phyloP scores from a whole-genome alignment of 805 yeast genomes.

The Saccharomycopsis sp. region DNA sequence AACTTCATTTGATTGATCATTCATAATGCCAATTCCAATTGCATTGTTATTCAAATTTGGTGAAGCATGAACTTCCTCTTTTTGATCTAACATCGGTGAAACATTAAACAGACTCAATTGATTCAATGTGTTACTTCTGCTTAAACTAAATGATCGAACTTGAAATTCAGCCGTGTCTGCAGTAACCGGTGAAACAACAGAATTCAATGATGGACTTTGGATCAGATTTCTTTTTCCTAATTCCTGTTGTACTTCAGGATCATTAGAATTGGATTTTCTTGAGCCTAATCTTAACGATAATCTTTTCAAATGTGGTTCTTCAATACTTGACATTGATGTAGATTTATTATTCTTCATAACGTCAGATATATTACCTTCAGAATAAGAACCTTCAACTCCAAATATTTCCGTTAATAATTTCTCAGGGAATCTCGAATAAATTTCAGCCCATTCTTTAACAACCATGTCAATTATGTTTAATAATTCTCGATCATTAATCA shows the following conservation, averaged over 20 bases:
- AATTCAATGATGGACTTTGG: slow-evolving; percentile 8
- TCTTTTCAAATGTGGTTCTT: not conserved
- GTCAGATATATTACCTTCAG: not conserved
- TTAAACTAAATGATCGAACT: slow-evolving; percentile 18
- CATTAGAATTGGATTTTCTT: not conserved
- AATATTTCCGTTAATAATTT: not conserved
- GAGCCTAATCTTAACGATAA: not conserved
- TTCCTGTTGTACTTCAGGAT: not conserved
- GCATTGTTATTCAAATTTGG: not conserved
- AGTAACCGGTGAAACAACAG: slow-evolving; percentile 6
- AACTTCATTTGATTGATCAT: not conserved
- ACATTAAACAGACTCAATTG: slow-evolving; percentile 2
- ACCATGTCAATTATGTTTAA: not conserved
- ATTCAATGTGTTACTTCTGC: slow-evolving; percentile 11
- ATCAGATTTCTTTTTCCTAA: not conserved
- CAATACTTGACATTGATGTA: not conserved
- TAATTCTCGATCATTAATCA: slow-evolving; percentile 3
- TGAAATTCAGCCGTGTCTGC: slow-evolving; percentile 8
- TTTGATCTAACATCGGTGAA: not conserved
- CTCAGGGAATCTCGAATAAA: not conserved
- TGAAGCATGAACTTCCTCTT: not conserved
- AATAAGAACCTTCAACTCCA: not conserved
- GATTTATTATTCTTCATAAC: not conserved
- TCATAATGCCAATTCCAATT: not conserved
- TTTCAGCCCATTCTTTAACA: slow-evolving; percentile 2